Conservation (phyloP, 2,329 filamentous ascomycete species). For the Xenoacremonium recifei region DNA sequence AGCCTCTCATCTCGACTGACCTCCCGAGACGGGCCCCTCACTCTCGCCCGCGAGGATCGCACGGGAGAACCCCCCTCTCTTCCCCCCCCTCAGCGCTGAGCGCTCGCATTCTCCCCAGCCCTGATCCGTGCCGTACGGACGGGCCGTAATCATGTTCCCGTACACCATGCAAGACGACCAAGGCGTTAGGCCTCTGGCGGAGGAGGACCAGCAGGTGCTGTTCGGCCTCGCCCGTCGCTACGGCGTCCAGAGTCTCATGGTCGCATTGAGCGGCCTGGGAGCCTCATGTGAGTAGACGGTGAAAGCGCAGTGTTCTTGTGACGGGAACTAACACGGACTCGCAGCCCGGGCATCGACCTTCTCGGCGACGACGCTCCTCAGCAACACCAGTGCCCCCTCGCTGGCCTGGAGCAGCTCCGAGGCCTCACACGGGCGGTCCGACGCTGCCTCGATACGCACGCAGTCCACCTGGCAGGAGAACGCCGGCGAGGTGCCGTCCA, state of each 20-base stretch:
- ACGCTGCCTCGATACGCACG: slow-evolving; percentile 39
- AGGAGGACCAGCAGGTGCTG: slow-evolving; percentile 39
- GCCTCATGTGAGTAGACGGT: slow-evolving; percentile 40
- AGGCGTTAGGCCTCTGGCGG: slow-evolving; percentile 33
- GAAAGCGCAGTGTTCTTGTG: too few relatives aligned
- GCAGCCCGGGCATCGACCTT: slow-evolving; percentile 39
- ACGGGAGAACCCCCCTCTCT: slow-evolving; percentile 8
- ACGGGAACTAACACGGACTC: slow-evolving; percentile 13
- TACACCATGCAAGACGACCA: slow-evolving; percentile 34
- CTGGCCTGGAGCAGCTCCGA: slow-evolving; percentile 42
- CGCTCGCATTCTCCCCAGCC: slow-evolving; percentile 20
- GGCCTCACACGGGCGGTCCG: slow-evolving; percentile 37
- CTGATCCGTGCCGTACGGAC: slow-evolving; percentile 11
- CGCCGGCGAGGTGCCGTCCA: slow-evolving; percentile 30
- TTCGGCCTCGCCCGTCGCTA: slow-evolving; percentile 37
- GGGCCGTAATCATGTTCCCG: slow-evolving; percentile 31
- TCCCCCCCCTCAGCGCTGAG: slow-evolving; percentile 18
- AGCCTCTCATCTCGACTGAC: slow-evolving; percentile 14
- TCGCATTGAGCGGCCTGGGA: slow-evolving; percentile 34
- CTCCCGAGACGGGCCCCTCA: slow-evolving; percentile 1
- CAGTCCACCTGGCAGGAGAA: slow-evolving; percentile 38
- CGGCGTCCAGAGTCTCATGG: slow-evolving; percentile 36
- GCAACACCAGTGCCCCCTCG: slow-evolving; percentile 39
- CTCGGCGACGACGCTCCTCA: slow-evolving; percentile 40
- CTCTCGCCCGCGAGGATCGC: slow-evolving; percentile 4